Base-by-base conservation (phyloP, 768 basidiomycete genomes). In the Cystobasidium ongulense region DNA sequence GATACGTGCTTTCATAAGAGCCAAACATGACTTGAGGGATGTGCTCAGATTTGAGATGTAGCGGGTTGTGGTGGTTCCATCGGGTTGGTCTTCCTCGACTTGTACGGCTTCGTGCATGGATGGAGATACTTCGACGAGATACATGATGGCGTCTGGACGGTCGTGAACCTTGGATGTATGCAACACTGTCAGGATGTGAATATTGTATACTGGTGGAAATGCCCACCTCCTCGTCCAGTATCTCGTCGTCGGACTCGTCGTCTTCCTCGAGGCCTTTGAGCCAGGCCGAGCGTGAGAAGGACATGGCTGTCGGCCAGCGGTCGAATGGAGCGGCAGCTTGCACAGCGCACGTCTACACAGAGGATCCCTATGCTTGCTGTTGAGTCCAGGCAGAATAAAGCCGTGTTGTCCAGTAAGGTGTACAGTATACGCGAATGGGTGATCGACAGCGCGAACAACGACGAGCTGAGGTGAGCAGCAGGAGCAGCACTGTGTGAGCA, bases 51-150 rank as follows among this genome's bases (percentile, higher is more conserved):
- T 71, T 5, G 53, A 57, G 5, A 38, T 41, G 38, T 64, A 35
- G n/a, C 35, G 63, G 3, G 23, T 64, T 13, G 33, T 35, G 25
- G 29, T 29, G 23, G 50, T 23, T 17, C 65, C 39, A 38, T 54
- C 53, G 23, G 15, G 5, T 31, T 71, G 50, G 8, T 57, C 68
- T 54, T 71, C 68, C 15, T 71, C 68, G 41, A 57, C 68, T 31
- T 38, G 33, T 3, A 41, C 38, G 62, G 76, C 66, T 18, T 59
- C 75, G 63, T 72, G 67, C 36, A 75, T 63, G 27, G 76, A 74
- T 3, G 62, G 67, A 31, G 54, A 75, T 17, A 72, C 67, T 50
- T 72, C 74, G 10, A 74, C 72, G 25, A 76, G 71, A n/a, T 63
- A 72, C 57, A 35, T 27, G 23, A 72, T 71, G 72, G 64, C 63